Conservation (phyloP, 2,329 filamentous ascomycete genomes). For the Penicillium expansum region DNA sequence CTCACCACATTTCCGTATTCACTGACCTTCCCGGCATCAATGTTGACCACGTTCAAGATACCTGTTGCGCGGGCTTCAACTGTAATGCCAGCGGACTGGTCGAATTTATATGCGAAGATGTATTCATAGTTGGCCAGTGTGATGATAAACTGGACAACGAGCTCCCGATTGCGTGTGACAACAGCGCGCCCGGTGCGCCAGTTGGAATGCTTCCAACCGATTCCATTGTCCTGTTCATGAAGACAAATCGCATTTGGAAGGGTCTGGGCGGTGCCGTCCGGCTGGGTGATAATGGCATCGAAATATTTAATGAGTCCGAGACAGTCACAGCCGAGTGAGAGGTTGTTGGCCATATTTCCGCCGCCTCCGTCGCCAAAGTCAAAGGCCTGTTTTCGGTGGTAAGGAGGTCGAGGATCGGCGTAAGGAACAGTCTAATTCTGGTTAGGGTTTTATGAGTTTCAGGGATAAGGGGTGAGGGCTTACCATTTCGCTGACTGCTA, state of each 20-base stretch:
- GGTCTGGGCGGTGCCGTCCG: conserved; percentile 53
- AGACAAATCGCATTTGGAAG: conserved; percentile 65
- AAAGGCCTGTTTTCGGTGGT: conserved; percentile 68
- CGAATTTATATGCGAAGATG: conserved; percentile 54
- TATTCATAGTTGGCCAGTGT: no score
- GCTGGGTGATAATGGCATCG: conserved; percentile 54
- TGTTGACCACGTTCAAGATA: conserved; percentile 63
- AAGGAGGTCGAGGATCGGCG: conserved; percentile 63
- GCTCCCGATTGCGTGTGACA: conserved; percentile 58
- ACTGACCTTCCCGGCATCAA: conserved; percentile 58
- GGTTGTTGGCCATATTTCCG: conserved; percentile 65
- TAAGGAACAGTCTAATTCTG: conserved; percentile 64
- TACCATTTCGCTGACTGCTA: conserved; percentile 68
- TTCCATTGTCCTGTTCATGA: conserved; percentile 65
- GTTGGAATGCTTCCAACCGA: conserved; percentile 68
- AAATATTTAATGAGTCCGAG: conserved; percentile 67
- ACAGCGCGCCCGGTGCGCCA: conserved; percentile 62
- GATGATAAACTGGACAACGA: conserved; percentile 65
- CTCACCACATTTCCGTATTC: conserved; percentile 66
- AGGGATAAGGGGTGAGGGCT: no score
- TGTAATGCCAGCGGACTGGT: conserved; percentile 59
- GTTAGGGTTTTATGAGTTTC: no score
- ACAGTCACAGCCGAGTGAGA: conserved; percentile 50
- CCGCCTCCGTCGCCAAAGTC: conserved; percentile 69
- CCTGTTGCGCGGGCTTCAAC: conserved; percentile 69